Conservation (phyloP, 495 filamentous ascomycete species). For the Astrothelium subdiscretum region DNA sequence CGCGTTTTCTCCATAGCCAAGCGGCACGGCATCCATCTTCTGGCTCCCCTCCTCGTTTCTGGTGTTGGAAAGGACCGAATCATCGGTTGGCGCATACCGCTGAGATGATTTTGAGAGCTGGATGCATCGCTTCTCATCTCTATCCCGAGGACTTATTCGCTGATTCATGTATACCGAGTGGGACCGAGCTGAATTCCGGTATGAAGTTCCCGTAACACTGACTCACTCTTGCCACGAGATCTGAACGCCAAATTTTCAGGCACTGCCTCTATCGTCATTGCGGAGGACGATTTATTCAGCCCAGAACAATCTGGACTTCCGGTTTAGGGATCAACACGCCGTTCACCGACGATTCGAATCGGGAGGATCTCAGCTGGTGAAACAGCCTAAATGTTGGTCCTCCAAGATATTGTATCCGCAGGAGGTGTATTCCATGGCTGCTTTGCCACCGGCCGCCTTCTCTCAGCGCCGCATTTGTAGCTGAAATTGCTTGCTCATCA, state of each 20-base stretch:
- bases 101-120: no score
- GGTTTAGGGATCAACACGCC: background rate
- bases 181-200: background rate
- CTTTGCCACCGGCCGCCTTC: background rate
- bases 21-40: no score
- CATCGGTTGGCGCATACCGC: no score
- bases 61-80: no score
- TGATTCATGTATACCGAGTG: background rate
- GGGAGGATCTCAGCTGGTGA: no score
- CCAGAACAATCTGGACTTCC: background rate
- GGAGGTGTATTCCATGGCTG: no score
- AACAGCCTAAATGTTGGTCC: no score
- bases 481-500: background rate
- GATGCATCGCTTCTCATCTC: no score
- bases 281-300: background rate
- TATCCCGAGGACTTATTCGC: no score
- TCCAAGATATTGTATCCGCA: background rate
- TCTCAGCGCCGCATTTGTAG: background rate
- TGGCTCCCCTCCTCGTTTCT: no score
- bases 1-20: no score
- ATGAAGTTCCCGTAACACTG: background rate
- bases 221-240: background rate
- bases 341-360: background rate
- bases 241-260: background rate
- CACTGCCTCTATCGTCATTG: background rate